phyloP scores from a whole-genome alignment of 768 basidiomycete species.

The Galerina sulciceps region DNA sequence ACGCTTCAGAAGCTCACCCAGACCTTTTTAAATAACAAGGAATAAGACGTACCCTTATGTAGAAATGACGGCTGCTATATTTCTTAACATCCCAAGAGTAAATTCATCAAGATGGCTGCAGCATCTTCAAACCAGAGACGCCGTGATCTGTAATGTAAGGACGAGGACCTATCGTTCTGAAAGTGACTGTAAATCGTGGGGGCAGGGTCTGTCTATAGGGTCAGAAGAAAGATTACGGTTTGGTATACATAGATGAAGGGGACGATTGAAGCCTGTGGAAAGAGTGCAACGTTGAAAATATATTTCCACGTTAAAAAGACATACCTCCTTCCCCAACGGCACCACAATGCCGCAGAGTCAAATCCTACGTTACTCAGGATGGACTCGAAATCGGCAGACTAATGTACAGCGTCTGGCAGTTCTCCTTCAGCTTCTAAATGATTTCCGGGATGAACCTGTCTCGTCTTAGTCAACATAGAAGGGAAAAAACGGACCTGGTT shows the following conservation, averaged over 20 bases:
- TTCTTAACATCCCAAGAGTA: conserved; percentile 83
- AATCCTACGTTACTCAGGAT: conserved; percentile 70
- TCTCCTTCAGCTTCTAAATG: conserved; percentile 56
- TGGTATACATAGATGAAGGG: conserved; percentile 68
- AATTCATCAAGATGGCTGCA: conserved; percentile 96
- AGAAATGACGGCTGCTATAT: conserved; percentile 93
- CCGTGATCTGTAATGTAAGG: conserved; percentile 98
- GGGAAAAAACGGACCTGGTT: conserved; percentile 44
- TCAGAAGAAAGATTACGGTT: conserved; percentile 23
- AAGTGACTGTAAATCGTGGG: no score
- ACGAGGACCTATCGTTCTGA: conserved; percentile 82
- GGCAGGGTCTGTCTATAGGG: conserved; percentile 82
- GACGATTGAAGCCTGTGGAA: conserved; percentile 58
- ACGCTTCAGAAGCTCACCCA: conserved; percentile 91
- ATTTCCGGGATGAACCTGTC: neutral
- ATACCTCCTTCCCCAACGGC: conserved; percentile 68
- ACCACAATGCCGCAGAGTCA: conserved; percentile 49
- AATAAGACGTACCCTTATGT: conserved; percentile 71
- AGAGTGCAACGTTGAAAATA: neutral
- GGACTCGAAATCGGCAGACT: conserved; percentile 64
- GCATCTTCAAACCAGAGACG: conserved; percentile 97
- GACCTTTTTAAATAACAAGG: neutral
- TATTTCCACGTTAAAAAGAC: conserved; percentile 19
- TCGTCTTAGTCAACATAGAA: neutral
- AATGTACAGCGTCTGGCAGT: conserved; percentile 55